Base-by-base conservation (phyloP, 1,284 basidiomycete genomes). In the Heterobasidion occidentale region DNA sequence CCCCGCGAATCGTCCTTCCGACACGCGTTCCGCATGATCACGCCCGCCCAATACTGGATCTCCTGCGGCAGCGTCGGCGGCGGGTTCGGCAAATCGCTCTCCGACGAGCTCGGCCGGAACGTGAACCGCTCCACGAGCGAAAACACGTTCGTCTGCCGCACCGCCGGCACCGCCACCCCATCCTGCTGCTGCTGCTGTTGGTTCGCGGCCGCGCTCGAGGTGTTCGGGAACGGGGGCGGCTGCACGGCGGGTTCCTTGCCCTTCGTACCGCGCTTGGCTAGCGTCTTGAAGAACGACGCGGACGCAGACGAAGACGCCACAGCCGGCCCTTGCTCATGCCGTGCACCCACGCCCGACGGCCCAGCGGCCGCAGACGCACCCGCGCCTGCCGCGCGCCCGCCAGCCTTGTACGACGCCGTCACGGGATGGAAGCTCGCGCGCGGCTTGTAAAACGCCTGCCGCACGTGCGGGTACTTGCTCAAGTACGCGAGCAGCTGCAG, bases 21-120 rank as follows among this genome's bases (percentile, higher is more conserved):
- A 73, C 96, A 99, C 7, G 97, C 96, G 68, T 99, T 99, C 54
- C 97, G 83, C 96, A 99, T 99, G 66, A 98, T 98, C 12, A 98
- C 96, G 3, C 95, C 94, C 0, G 96, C 96, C 97, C 96, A 99
- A 68, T 98, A 98, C 73, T 98, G 94, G 53, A 99, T 97, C 70
- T 98, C 95, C 20, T 79, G 78, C 0, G 94, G 93, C 6, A 98
- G 77, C 56, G 78, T 77, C 4, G 86, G 85, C 14, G 85, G 84
- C 0, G 84, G 85, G 61, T 84, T 83, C 7, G 82, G 80, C 58
- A 92, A 74, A 62, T 86, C 81, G 34, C 81, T 80, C 67, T 94
- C 91, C 1, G 84, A 83, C 19, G 89, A 84, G 53, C 90, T 90
- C 0, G 94, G 90, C 50, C 93, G 84, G 74, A 95, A 95, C 0